Conservation (phyloP, 2,329 filamentous ascomycete genomes). For the Xylariaceae sp. region DNA sequence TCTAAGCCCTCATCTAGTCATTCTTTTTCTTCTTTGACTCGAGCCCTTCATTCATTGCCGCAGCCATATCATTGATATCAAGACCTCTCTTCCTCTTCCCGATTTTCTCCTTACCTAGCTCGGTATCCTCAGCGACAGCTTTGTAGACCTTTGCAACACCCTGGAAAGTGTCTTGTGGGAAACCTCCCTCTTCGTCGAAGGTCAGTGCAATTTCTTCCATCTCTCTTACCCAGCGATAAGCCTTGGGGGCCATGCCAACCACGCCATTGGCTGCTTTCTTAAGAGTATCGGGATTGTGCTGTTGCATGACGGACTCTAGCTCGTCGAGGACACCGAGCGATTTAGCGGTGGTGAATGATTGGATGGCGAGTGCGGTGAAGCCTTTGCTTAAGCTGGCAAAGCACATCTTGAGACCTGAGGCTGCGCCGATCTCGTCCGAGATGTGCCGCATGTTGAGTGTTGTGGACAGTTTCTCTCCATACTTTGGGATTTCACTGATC, state of each 20-base stretch:
- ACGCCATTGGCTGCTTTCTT: slow-evolving; percentile 48
- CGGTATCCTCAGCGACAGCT: slow-evolving; percentile 56
- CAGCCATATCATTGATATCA: slow-evolving; percentile 55
- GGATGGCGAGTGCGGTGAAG: slow-evolving; percentile 64
- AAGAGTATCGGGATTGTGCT: slow-evolving; percentile 44
- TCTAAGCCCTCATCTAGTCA: slow-evolving; percentile 15
- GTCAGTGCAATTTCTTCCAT: slow-evolving; percentile 72
- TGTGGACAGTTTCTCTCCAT: slow-evolving; percentile 37
- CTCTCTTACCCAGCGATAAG: slow-evolving; percentile 73
- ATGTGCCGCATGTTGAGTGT: slow-evolving; percentile 49
- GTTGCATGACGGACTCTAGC: slow-evolving; percentile 52
- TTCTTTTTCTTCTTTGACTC: slow-evolving; percentile 31
- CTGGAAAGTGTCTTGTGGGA: slow-evolving; percentile 51
- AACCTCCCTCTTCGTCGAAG: slow-evolving; percentile 62
- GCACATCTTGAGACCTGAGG: slow-evolving; percentile 62
- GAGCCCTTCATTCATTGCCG: slow-evolving; percentile 29
- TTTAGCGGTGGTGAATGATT: slow-evolving; percentile 66
- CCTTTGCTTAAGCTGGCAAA: slow-evolving; percentile 61
- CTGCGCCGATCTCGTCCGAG: slow-evolving; percentile 47
- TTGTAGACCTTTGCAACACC: slow-evolving; percentile 60
- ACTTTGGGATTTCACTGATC: slow-evolving; percentile 37
- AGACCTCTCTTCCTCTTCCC: slow-evolving; percentile 53
- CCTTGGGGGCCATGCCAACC: slow-evolving; percentile 64
- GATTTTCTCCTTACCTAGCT: slow-evolving; percentile 56
- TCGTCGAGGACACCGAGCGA: slow-evolving; percentile 58